These are phyloP conservation scores for Acanthamoeba sp. DNA, from an alignment of 208 protist genomes.

Conservation along the genomic window DNA sequence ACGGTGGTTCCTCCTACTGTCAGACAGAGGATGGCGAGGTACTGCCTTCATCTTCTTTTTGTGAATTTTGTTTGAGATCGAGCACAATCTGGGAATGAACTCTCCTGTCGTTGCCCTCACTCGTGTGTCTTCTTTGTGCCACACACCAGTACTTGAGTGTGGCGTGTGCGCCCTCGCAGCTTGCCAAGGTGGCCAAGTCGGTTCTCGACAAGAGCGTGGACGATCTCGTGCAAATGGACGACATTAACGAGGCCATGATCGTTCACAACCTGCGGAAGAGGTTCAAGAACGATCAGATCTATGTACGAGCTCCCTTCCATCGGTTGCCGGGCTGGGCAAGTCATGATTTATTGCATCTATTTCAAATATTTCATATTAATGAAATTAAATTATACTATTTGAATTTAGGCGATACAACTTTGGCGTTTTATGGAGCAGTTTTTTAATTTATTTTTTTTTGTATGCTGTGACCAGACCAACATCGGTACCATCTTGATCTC, in stretches of 20 bases:
- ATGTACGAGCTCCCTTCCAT: conserved; percentile 73
- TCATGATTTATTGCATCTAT: background rate
- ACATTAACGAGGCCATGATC: conserved; percentile 88
- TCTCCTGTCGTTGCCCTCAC: background rate
- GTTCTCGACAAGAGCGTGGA: conserved; percentile 76
- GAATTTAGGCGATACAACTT: background rate
- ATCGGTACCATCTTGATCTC: conserved; percentile 87
- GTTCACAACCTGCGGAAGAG: conserved; percentile 86
- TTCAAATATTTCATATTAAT: background rate
- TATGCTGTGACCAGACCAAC: conserved; percentile 78
- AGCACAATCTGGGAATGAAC: background rate
- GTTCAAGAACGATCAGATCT: conserved; percentile 82
- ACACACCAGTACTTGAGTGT: background rate
- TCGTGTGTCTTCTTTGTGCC: background rate
- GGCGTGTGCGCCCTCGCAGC: conserved; percentile 75
- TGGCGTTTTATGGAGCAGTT: background rate
- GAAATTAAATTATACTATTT: background rate
- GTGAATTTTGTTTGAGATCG: too few relatives aligned
- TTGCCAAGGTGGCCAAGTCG: conserved; percentile 73
- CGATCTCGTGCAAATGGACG: conserved; percentile 85
- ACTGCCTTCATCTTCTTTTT: conserved; percentile 12
- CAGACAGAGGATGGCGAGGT: conserved; percentile 76
- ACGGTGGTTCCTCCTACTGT: conserved; percentile 31
- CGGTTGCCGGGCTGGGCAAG: background rate
- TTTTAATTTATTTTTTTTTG: background rate